Conservation (phyloP, 495 filamentous ascomycete genomes). For the Saxispiralis lemnorum region DNA sequence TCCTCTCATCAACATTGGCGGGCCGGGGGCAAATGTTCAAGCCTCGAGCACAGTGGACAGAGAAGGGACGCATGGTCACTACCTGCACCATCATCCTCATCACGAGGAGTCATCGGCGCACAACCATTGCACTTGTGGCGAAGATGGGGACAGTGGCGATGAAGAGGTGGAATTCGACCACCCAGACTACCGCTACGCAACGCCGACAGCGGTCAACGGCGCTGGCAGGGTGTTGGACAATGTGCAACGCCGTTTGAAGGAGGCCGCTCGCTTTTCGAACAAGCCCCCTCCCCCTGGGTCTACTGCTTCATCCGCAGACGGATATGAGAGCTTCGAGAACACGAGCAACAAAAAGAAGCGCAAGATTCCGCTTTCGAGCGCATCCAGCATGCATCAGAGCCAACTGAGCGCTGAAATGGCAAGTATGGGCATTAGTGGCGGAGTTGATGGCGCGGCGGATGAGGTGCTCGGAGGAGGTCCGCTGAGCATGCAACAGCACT, state of each 20-base stretch:
- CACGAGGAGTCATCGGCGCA: not conserved
- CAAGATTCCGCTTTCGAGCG: constrained; percentile 83
- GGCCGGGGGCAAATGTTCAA: constrained; percentile 21
- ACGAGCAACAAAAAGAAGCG: constrained; percentile 99
- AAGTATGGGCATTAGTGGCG: constrained; percentile 37
- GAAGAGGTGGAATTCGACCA: constrained; percentile 18
- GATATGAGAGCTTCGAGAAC: constrained; percentile 95
- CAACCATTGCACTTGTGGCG: constrained; percentile 14
- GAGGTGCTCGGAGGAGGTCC: not conserved
- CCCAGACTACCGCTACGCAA: constrained; percentile 19
- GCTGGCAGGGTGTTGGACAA: constrained; percentile 7
- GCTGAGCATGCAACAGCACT: constrained; percentile 35
- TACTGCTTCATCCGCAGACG: constrained; percentile 41
- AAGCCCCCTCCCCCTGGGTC: constrained; percentile 21
- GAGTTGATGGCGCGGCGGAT: constrained; percentile 10
- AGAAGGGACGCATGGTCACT: constrained; percentile 12
- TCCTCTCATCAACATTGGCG: constrained; percentile 59
- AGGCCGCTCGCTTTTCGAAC: not conserved
- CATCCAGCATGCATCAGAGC: constrained; percentile 43
- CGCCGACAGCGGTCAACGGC: not conserved
- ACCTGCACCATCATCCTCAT: constrained; percentile 9
- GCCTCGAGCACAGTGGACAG: not conserved
- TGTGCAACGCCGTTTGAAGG: constrained; percentile 8
- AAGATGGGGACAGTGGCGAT: constrained; percentile 11
- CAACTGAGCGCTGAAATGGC: constrained; percentile 44